Conservation (phyloP, 495 filamentous ascomycete genomes). For the Tuber calosporum region DNA sequence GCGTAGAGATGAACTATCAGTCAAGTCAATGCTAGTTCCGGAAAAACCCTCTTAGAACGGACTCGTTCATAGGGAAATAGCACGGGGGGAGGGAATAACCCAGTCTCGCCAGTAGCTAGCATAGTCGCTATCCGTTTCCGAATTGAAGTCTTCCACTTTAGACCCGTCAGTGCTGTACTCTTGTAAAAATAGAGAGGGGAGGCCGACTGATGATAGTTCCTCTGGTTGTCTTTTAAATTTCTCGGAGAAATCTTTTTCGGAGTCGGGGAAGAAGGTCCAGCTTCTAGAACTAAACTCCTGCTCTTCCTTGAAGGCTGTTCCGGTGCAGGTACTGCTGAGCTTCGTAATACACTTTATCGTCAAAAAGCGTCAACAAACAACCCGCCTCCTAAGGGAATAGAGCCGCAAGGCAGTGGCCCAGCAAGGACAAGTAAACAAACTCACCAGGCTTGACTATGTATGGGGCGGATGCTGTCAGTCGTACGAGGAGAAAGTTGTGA, state of each 20-base stretch:
- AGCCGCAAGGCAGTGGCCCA: background rate
- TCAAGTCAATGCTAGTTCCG: constrained; percentile 23
- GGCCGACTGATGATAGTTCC: background rate
- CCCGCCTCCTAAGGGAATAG: background rate
- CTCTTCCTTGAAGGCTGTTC: background rate
- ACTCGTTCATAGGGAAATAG: constrained; percentile 10
- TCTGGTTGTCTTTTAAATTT: background rate
- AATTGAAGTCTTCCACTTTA: constrained; percentile 85
- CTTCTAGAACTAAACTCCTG: background rate
- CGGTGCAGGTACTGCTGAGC: background rate
- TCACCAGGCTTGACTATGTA: background rate
- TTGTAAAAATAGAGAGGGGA: background rate
- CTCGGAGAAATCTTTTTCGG: background rate
- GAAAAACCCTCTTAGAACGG: constrained; percentile 3
- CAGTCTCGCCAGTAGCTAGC: constrained; percentile 99
- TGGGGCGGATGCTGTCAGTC: background rate
- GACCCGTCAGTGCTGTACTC: background rate
- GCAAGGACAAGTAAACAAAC: background rate
- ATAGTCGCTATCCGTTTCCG: constrained; percentile 97
- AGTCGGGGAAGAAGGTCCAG: background rate
- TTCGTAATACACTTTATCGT: background rate
- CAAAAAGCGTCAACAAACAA: background rate
- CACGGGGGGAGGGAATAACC: constrained; percentile 45
- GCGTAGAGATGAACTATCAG: constrained; percentile 87
- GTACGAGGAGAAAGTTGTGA: background rate